Evolutionary conservation across 176 grass and related monocot genomes (phyloP), one percentile per base, ranked within the genome.

Genomic region (Triticum turgidum): DNA sequence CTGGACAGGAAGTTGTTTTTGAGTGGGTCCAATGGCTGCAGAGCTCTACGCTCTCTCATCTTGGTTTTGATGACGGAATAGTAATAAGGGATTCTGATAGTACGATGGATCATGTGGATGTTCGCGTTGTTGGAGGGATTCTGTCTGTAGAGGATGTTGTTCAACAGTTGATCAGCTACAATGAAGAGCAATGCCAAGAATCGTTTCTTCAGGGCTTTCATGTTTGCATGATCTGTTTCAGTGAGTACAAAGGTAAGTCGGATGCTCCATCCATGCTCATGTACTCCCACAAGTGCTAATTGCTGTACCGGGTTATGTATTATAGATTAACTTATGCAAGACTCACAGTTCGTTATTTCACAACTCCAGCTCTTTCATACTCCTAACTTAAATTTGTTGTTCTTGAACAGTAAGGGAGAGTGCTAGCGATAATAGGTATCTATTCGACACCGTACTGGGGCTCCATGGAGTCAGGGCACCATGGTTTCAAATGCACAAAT

Each of bases 1-100:
- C 80, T 76, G 80, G 84, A 64, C 84, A 87, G 21, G 87, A 92
- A 44, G 35, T 87, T 71, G 38, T 87, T 80, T 92, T 89, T 80
- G 87, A 71, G 11, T 92, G 87, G 87, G 87, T 89, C 15, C 83
- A 92, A 70, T 92, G 91, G 80, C 67, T 92, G 61, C 87, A 89
- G 64, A 87, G 66, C 69, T 87, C 52, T 81, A 78, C 76, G 0
- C 76, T 87, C 69, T 89, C 76, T 9, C 85, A 92, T 88, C 61
- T 92, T 81, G 91, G 80, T 47, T 89, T 89, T 71, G 61, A 75
- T 76, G 65, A 52, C 11, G 80, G 37, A 84, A 35, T 92, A 80
- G 27, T 87, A 68, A 25, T 92, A 44, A 47, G 12, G 54, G 47
- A 83, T 37, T 20, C 20, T 69, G 34, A 58, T 71, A 42, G 68